Evolutionary conservation across 495 filamentous ascomycete species (phyloP), one percentile per base, ranked within the genome.

Genomic region (Xylaria intraflava): DNA sequence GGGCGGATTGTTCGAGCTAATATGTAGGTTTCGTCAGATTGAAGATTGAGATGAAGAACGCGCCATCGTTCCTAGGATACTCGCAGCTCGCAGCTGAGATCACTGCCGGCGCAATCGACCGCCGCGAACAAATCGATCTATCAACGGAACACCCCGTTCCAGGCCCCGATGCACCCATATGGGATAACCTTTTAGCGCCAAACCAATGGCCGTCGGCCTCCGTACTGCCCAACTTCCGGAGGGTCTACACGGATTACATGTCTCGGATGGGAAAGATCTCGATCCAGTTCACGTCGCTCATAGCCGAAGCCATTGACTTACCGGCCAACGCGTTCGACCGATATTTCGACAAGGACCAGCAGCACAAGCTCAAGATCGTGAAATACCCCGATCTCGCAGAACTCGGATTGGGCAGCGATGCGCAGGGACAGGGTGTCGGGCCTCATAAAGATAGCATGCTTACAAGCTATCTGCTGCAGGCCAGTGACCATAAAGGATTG

Each of bases 401-500:
- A 54, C 64, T 83, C 6, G 70, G 69, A 11, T 55, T 72, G 10
- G 64, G 83, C 31, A 73, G 71, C 16, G 69, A 69, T 31, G 61
- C 43, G 0, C 71, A 77, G 45, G 76, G 79, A 9, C 84, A 87
- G 62, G 90, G 90, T 19, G 89, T 95, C 1, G 90, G 93, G 0
- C 86, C 93, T 8, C 93, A 98, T 69, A 98, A 98, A 67, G 93
- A 98, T 68, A 86, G 81, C 45, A 92, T 92, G 79, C 80, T 96
- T 36, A 84, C 85, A 10, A 87, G 82, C 19, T 96, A 92, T 67
- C 79, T 98, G 33, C 79, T 96, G 24, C 93, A 96, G 69, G 89
- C 84, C 1, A 85, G 82, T n/a, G 69, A 74, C 1, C 93, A 96
- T 62, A 72, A 64, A 2, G 90, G 90, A 0, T 73, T 98, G 16